A percentile compares a stretch with the other conserved stretches of the same genome.
These are phyloP conservation scores for Sporothrix schenckii DNA, from an alignment of 2,329 filamentous ascomycete genomes.

Conservation along the genomic window DNA sequence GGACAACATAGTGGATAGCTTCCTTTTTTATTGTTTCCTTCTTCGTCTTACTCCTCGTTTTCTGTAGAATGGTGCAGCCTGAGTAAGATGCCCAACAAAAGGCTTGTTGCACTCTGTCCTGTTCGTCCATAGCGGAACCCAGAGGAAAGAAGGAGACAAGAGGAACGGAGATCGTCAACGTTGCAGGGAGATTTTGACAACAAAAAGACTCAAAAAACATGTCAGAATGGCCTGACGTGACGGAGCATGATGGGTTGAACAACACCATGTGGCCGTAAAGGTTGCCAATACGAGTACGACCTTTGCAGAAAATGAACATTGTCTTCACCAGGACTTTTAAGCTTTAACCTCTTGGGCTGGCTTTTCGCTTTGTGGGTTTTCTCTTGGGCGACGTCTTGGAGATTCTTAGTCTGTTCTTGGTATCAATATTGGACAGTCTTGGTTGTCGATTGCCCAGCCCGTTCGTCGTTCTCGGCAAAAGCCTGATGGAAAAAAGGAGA, in stretches of 20 bases:
- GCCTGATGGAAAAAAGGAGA: background rate
- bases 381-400: constrained; percentile 9
- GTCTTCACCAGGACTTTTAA: background rate
- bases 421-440: background rate
- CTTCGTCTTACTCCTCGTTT: no score
- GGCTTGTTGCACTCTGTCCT: background rate
- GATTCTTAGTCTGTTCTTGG: background rate
- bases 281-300: constrained; percentile 9
- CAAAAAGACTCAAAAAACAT: no score
- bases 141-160: constrained; percentile 9
- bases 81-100: constrained; percentile 11
- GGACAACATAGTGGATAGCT: background rate
- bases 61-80: background rate
- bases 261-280: no score
- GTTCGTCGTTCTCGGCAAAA: background rate
- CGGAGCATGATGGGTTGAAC: no score
- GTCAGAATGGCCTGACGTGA: no score
- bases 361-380: background rate
- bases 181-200: no score
- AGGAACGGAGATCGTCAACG: background rate
- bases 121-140: background rate
- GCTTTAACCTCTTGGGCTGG: background rate
- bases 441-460: constrained; percentile 7
- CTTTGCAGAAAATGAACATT: background rate
- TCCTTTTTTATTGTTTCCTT: background rate